Conservation (phyloP, 352 stramenopile genomes). For the Pythium biforme region DNA sequence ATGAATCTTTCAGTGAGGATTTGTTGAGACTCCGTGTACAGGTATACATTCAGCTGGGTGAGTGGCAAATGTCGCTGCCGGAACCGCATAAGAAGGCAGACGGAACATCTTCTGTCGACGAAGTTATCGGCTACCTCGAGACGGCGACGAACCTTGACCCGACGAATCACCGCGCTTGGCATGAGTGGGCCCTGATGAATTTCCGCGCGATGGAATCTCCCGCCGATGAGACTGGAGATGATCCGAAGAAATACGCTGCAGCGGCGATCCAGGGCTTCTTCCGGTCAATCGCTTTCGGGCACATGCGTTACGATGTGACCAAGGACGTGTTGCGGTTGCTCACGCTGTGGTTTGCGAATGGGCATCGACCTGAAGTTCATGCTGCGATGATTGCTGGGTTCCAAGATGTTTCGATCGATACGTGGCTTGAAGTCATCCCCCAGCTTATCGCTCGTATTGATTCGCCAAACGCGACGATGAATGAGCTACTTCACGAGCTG, state of each 20-base stretch:
- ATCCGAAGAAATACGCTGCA: slow-evolving; percentile 83
- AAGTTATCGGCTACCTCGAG: slow-evolving; percentile 80
- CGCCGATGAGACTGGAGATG: slow-evolving; percentile 47
- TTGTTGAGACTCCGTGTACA: slow-evolving; percentile 77
- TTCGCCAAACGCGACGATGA: slow-evolving; percentile 76
- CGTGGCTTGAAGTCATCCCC: slow-evolving; percentile 98
- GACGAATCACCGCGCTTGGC: slow-evolving; percentile 97
- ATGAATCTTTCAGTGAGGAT: slow-evolving; percentile 53
- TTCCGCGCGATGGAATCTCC: slow-evolving; percentile 85
- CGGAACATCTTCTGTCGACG: slow-evolving; percentile 54
- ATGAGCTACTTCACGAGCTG: slow-evolving; percentile 75
- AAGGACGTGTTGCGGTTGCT: slow-evolving; percentile 99
- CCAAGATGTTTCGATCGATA: slow-evolving; percentile 94
- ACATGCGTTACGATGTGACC: slow-evolving; percentile 90
- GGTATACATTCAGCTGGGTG: slow-evolving; percentile 82
- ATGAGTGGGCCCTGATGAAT: slow-evolving; percentile 98
- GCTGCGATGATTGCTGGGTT: slow-evolving; percentile 85
- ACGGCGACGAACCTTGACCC: slow-evolving; percentile 80
- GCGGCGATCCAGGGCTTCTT: slow-evolving; percentile 98
- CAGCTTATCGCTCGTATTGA: slow-evolving; percentile 95
- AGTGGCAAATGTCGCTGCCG: slow-evolving; percentile 79
- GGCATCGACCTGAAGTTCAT: slow-evolving; percentile 89
- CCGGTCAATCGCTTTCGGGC: slow-evolving; percentile 95
- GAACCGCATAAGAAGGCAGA: slow-evolving; percentile 74
- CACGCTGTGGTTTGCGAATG: slow-evolving; percentile 98